Base-by-base conservation (phyloP, 1,284 basidiomycete genomes). In the Irpex rosettiformis region DNA sequence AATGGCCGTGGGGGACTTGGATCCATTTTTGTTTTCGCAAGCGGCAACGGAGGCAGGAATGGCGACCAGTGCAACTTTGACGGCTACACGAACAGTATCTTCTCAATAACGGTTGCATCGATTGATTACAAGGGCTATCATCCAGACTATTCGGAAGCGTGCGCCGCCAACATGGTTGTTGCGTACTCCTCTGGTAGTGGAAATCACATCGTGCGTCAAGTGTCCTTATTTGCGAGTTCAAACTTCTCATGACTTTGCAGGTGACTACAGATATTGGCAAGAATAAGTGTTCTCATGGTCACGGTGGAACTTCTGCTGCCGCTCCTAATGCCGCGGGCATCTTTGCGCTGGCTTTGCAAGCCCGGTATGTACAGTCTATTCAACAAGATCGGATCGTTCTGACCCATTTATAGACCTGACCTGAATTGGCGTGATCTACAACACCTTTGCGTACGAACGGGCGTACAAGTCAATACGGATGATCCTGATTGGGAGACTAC, bases 11-110 rank as follows among this genome's bases (percentile, higher is more conserved):
- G 77, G 45, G 95, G 96, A 22, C 94, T 93, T 69, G 97, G 97
- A 2, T 94, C 90, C 45, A 80, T 99, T 63, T 99, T 93, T 68
- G 97, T 99, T 37, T 99, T 99, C 72, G 97, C 97, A 1, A 96
- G 94, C 59, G 97, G 97, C 1, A 99, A 99, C 70, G 97, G 97
- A 22, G 97, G 94, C 24, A 84, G 85, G 2, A 82, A 82, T 55
- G 93, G 91, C 29, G 97, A 99, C 71, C 97, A 99, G 75, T 99
- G 97, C 79, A 99, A 99, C 74, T 99, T 99, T 71, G 97, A 99
- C 67, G 97, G 97, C 4, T 99, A 99, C 73, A 99, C 97, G 30
- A 99, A 99, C 72, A 94, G 91, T 65, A 97, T 98, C 64, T 98
- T 95, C 75, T 94, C 91, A 4, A 88, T 99, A 57, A 99, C 97